Percentiles rank a stretch among this genome's conserved stretches.
phyloP scores from a whole-genome alignment of 2,329 filamentous ascomycete species.

The Fusarium longipes region DNA sequence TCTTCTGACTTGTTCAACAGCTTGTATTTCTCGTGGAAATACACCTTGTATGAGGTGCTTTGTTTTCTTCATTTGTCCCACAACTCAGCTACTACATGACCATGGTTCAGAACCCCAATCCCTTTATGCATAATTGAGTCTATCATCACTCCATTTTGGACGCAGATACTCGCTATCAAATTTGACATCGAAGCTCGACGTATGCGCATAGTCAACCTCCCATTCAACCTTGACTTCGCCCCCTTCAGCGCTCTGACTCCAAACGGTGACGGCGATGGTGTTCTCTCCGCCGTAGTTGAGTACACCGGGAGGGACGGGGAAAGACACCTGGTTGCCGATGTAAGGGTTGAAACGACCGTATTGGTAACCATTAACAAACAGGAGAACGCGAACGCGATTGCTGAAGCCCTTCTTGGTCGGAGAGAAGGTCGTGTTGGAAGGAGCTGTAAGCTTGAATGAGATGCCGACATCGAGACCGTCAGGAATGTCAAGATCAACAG shows the following conservation, averaged over 20 bases:
- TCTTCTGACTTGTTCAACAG: too few species aligned
- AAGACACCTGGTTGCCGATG: constrained; percentile 70
- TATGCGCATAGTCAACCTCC: constrained; percentile 64
- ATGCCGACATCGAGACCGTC: constrained; percentile 65
- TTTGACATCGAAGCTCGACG: constrained; percentile 62
- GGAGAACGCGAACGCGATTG: constrained; percentile 60
- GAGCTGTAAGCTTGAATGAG: constrained; percentile 63
- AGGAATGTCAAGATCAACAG: constrained; percentile 62
- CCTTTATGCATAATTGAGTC: constrained; percentile 50
- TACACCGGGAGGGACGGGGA: constrained; percentile 69
- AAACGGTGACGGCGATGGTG: constrained; percentile 67
- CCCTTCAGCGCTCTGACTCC: constrained; percentile 67
- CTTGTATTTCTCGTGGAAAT: not conserved
- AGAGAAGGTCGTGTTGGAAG: constrained; percentile 54
- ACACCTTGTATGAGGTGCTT: not conserved
- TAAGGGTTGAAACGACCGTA: constrained; percentile 70
- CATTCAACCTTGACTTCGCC: constrained; percentile 62
- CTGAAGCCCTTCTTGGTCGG: constrained; percentile 45
- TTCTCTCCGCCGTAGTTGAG: constrained; percentile 69
- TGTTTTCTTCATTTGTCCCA: not conserved
- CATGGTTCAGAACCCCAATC: too few species aligned
- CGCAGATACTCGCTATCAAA: constrained; percentile 62
- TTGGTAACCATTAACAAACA: constrained; percentile 75
- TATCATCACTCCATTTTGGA: constrained; percentile 60
- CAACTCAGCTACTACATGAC: not conserved